phyloP scores from a whole-genome alignment of 441 rosid genomes.

The Arabidopsis hybrid region DNA sequence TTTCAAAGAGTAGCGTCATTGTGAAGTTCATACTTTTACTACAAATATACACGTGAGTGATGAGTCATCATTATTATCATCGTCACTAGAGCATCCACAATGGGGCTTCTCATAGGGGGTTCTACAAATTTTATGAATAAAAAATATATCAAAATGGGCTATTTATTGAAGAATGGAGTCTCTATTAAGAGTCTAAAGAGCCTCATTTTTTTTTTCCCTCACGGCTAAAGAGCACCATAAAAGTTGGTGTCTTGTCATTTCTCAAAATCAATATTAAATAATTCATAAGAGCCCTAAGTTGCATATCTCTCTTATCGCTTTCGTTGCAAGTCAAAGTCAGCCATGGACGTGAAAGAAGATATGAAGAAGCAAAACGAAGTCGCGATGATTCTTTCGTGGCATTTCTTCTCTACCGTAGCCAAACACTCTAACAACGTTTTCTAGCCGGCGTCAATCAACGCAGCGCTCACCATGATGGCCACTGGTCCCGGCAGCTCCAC shows the following conservation, averaged over 20 bases:
- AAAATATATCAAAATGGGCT: too few relatives aligned
- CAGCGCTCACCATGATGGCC: background rate
- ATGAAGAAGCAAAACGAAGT: conserved; percentile 19
- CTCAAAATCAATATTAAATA: too few relatives aligned
- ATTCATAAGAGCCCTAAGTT: too few relatives aligned
- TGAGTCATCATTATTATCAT: background rate
- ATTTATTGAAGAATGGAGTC: too few relatives aligned
- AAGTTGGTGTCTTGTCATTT: too few relatives aligned
- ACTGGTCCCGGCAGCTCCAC: background rate
- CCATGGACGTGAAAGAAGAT: background rate
- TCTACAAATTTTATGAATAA: too few relatives aligned
- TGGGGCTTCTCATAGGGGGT: too few relatives aligned
- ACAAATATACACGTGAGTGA: background rate
- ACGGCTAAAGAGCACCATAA: too few relatives aligned
- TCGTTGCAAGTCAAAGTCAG: background rate
- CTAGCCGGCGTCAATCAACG: conserved; percentile 5
- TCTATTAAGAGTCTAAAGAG: too few relatives aligned
- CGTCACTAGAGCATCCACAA: too few relatives aligned
- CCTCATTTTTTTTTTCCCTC: too few relatives aligned
- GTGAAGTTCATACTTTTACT: background rate
- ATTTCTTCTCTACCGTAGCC: background rate
- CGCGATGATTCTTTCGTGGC: background rate
- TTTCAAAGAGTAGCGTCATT: background rate
- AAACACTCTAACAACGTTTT: conserved; percentile 4
- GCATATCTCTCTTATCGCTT: background rate